Percentiles rank a stretch among this genome's conserved stretches.
phyloP scores from a whole-genome alignment of 176 grass and related monocot genomes.

The Oryza longistaminata region DNA sequence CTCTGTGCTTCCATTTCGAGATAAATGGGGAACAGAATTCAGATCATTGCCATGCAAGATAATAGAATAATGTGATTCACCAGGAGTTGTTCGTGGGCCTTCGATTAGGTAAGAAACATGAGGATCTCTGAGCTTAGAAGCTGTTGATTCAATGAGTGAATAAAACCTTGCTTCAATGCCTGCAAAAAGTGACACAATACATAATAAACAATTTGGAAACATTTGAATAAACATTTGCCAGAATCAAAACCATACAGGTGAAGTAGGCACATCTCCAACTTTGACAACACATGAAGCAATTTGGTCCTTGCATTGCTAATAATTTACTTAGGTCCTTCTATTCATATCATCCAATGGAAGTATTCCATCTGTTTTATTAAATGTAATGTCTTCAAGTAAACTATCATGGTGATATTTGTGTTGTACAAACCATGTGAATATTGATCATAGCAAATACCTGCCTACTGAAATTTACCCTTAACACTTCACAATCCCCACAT shows the following conservation, averaged over 20 bases:
- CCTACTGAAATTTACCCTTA: not conserved
- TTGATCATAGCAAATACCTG: not conserved
- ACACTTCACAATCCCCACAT: not conserved
- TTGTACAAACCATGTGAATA: not conserved
- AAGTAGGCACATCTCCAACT: not conserved
- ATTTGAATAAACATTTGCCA: not conserved
- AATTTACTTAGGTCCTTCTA: not conserved
- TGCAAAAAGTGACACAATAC: conserved; percentile 41
- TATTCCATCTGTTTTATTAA: not conserved
- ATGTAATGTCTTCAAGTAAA: not conserved
- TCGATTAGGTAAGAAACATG: conserved; percentile 69
- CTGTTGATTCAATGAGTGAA: conserved; percentile 52
- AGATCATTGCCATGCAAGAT: conserved; percentile 58
- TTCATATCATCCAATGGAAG: not conserved
- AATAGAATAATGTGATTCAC: conserved; percentile 47
- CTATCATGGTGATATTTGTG: not conserved
- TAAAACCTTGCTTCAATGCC: conserved; percentile 53
- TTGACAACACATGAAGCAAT: not conserved
- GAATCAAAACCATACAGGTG: not conserved
- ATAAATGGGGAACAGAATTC: conserved; percentile 29
- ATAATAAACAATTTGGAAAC: not conserved
- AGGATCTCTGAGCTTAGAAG: conserved; percentile 69
- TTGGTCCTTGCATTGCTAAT: not conserved
- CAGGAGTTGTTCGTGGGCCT: conserved; percentile 44
- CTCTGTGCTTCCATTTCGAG: conserved; percentile 2